Conservation (phyloP, 169 alveolate genomes). For the Neospora caninum region DNA sequence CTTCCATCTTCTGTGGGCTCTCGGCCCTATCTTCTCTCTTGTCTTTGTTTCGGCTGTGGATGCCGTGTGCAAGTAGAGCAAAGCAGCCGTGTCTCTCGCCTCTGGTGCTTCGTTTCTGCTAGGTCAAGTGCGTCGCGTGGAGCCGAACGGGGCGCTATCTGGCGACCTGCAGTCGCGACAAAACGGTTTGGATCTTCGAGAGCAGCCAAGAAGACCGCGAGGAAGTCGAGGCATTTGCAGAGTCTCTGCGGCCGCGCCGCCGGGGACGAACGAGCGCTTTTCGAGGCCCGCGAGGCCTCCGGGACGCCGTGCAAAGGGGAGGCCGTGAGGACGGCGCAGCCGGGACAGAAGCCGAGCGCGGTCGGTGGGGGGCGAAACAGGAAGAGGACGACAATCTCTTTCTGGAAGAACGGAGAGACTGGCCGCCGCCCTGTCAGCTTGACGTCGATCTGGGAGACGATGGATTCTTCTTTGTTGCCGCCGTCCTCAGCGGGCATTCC, state of each 20-base stretch:
- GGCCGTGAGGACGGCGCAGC: background rate
- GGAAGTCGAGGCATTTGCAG: background rate
- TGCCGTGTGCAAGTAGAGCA: no score
- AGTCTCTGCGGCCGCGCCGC: background rate
- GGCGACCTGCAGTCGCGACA: conserved; percentile 91
- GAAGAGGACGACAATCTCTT: background rate
- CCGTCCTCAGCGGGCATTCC: conserved; percentile 62
- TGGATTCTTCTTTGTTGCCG: conserved; percentile 44
- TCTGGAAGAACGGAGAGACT: conserved; percentile 8
- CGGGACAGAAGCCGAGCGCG: background rate
- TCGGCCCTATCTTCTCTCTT: no score
- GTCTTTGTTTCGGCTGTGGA: no score
- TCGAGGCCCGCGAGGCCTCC: background rate
- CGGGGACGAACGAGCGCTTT: background rate
- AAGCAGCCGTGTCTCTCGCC: no score
- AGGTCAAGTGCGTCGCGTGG: conserved; percentile 88
- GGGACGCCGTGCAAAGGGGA: background rate
- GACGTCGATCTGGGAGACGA: conserved; percentile 29
- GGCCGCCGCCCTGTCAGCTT: background rate
- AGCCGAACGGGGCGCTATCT: conserved; percentile 80
- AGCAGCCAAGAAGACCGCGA: background rate
- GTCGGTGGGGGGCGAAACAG: background rate
- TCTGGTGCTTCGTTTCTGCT: background rate
- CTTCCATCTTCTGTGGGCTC: no score
- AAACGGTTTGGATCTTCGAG: conserved; percentile 90